A percentile compares a stretch with the other conserved stretches of the same genome.
Conservation (phyloP, 1,284 basidiomycete genomes). For the Farysia itapuensis region DNA sequence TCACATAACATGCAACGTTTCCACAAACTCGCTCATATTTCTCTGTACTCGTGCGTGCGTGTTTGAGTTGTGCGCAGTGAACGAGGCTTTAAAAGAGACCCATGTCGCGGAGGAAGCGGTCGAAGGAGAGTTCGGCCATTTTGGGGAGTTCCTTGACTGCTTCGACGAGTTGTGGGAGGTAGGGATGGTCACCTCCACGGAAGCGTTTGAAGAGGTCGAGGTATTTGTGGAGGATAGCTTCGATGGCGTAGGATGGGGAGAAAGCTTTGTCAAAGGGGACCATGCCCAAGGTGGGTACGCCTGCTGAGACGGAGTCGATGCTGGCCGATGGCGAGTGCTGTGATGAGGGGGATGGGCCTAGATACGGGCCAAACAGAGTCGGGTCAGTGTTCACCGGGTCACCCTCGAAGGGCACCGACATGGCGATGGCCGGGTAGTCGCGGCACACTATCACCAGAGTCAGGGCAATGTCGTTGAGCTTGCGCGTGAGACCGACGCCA, state of each 20-base stretch:
- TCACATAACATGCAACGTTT: no score
- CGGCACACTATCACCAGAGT: constrained; percentile 44
- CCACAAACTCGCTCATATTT: no score
- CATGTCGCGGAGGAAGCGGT: constrained; percentile 23
- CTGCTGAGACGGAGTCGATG: not conserved
- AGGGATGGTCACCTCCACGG: constrained; percentile 42
- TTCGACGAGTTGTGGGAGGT: constrained; percentile 30
- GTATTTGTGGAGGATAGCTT: constrained; percentile 45
- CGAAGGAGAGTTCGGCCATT: constrained; percentile 33
- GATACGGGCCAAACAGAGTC: constrained; percentile 22
- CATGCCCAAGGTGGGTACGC: not conserved
- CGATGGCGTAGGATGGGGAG: constrained; percentile 27
- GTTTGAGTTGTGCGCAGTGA: no score
- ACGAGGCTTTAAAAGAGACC: constrained; percentile 14
- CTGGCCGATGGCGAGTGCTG: constrained; percentile 5
- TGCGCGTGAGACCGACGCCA: constrained; percentile 42
- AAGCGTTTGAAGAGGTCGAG: constrained; percentile 42
- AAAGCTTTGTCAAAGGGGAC: constrained; percentile 28
- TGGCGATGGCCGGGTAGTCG: constrained; percentile 34
- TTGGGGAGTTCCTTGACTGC: constrained; percentile 43
- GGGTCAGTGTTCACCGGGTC: constrained; percentile 37
- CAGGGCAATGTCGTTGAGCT: constrained; percentile 49
- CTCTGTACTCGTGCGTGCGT: no score
- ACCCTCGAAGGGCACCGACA: constrained; percentile 33
- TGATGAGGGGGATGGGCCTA: constrained; percentile 16